Percentiles rank a stretch among this genome's conserved stretches.
phyloP scores from a whole-genome alignment of 441 rosid species.

The Omphalea diandra region DNA sequence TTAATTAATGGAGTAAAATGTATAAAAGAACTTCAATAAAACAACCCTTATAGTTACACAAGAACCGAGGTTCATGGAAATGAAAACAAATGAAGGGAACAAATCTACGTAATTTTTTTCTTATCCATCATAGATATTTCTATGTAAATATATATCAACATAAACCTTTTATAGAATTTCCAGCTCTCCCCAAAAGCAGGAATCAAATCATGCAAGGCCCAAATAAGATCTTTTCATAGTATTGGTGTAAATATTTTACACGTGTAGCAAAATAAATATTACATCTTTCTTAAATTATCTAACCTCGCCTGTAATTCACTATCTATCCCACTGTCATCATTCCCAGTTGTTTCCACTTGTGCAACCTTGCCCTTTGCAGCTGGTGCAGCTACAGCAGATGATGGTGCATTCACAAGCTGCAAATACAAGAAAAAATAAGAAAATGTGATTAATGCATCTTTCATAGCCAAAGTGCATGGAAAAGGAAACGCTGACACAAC shows the following conservation, averaged over 20 bases:
- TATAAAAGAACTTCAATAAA: not conserved
- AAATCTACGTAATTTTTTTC: not conserved
- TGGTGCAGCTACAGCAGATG: conserved; percentile 71
- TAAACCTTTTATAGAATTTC: not conserved
- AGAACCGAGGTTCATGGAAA: too few species aligned
- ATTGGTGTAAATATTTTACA: conserved; percentile 32
- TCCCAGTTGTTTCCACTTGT: conserved; percentile 39
- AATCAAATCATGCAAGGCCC: conserved; percentile 25
- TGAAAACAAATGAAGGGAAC: not conserved
- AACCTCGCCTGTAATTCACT: conserved; percentile 83
- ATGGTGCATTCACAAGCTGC: conserved; percentile 91
- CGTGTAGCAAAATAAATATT: conserved; percentile 13
- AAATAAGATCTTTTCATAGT: conserved; percentile 15
- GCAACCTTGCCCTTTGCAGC: conserved; percentile 69
- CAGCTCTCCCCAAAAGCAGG: conserved; percentile 1
- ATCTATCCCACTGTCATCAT: conserved; percentile 69
- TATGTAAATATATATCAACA: too few species aligned
- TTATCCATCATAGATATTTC: not conserved
- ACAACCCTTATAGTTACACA: not conserved
- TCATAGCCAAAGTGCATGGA: not conserved
- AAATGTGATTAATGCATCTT: not conserved
- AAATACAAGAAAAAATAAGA: not conserved
- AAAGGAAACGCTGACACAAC: not conserved
- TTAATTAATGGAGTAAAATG: not conserved
- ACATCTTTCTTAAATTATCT: conserved; percentile 83